Base-by-base conservation (phyloP, 1,284 basidiomycete species). In the Anthracocystis setariae region DNA sequence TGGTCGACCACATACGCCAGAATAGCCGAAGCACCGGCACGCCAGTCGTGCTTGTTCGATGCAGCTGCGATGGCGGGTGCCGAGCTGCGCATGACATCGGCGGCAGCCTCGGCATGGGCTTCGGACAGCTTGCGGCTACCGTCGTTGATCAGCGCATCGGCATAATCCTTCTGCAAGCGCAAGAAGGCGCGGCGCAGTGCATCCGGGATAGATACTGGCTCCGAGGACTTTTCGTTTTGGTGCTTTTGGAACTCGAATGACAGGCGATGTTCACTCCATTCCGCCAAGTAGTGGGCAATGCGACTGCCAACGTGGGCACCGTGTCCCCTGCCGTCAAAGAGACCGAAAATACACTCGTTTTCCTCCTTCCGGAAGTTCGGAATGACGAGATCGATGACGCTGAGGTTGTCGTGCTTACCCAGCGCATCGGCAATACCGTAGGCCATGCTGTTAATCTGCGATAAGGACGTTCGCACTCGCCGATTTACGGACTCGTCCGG, bases 351-450 rank as follows among this genome's bases (percentile, higher is more conserved):
- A n/a, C 92, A 93, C 84, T 96, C 92, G 76, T 90, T 88, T 44
- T 88, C 87, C 56, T 86, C 85, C 33, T 88, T 90, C 9, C 91
- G 89, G 85, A 95, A 97, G 70, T 91, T 88, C 20, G 91, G 90
- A n/a, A 93, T 89, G 7, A 95, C 94, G 21, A 98, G 87, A 83
- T 98, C 95, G 73, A 96, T 89, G 89, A 96, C 93, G 52, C 89
- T 91, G 39, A 98, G 87, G 50, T 77, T 73, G 56, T 81, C 77
- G 49, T 76, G 70, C 49, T 70, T 69, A 32, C 94, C 93, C 35
- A 98, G 86, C n/a, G 92, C 92, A 81, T 98, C 95, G 0, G 95
- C 92, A 61, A 99, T 96, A 10, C 95, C 96, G 79, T 98, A 98
- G 17, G 91, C 90, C 92, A 98, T 93, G 60, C 89, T 89, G 84